A percentile compares a stretch with the other conserved stretches of the same genome.
Conservation (phyloP, 1,284 basidiomycete species). For the Sparassis latifolia region DNA sequence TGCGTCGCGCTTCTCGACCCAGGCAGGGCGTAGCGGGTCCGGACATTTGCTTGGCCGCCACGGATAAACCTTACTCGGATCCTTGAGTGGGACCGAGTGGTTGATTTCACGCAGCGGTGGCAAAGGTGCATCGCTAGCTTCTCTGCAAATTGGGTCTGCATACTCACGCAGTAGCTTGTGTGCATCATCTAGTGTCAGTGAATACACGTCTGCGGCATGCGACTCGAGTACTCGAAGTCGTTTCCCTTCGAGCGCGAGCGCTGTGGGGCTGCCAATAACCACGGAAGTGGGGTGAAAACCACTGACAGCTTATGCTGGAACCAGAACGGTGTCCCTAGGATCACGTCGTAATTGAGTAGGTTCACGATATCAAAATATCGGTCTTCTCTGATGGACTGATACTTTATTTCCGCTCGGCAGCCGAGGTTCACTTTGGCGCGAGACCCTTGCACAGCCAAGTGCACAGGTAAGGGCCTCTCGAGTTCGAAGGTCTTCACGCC, state of each 20-base stretch:
- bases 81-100: constrained; percentile 30
- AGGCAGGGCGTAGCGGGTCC: constrained; percentile 20
- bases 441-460: constrained; percentile 17
- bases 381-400: constrained; percentile 21
- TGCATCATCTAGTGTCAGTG: constrained; percentile 9
- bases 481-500: constrained; percentile 12
- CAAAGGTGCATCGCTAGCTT: constrained; percentile 20
- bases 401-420: constrained; percentile 10
- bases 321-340: constrained; percentile 21
- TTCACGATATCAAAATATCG: constrained; percentile 25
- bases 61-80: constrained; percentile 22
- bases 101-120: constrained; percentile 30
- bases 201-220: constrained; percentile 9
- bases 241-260: constrained; percentile 12
- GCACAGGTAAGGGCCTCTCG: constrained; percentile 20
- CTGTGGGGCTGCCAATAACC: constrained; percentile 7
- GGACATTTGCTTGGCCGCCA: constrained; percentile 26
- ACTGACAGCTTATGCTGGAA: constrained; percentile 15
- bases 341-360: constrained; percentile 19
- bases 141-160: constrained; percentile 20
- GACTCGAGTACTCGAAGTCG: constrained; percentile 8
- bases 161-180: constrained; percentile 13
- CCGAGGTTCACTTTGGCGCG: constrained; percentile 21
- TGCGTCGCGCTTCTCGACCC: constrained; percentile 21
- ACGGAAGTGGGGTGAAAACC: constrained; percentile 14